Percentiles rank a stretch among this genome's conserved stretches.
Conservation (phyloP, 495 filamentous ascomycete species). For the Daldinia loculata region DNA sequence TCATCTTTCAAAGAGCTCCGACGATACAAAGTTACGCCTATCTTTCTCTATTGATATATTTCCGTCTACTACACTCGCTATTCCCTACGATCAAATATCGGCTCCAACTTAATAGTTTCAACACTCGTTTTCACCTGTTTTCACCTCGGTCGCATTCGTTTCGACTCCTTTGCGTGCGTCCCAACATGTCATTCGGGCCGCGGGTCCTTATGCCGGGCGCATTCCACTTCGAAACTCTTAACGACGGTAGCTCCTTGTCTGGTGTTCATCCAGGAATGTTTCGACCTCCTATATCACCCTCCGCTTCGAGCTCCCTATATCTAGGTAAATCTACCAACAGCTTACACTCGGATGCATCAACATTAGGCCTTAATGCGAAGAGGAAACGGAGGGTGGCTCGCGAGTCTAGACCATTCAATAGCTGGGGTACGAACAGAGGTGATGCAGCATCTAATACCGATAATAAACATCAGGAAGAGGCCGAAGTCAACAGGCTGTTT, state of each 20-base stretch:
- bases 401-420: slow-evolving; percentile 41
- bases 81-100: not conserved
- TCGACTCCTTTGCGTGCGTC: not conserved
- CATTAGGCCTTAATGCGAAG: slow-evolving; percentile 45
- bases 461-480: slow-evolving; percentile 10
- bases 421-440: slow-evolving; percentile 42
- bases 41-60: not conserved
- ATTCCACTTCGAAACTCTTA: slow-evolving; percentile 57
- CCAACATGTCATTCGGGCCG: slow-evolving; percentile 52
- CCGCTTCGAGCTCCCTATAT: slow-evolving; percentile 67
- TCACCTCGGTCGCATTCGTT: not conserved
- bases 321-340: slow-evolving; percentile 63
- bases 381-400: slow-evolving; percentile 51
- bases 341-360: slow-evolving; percentile 53
- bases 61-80: not conserved
- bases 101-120: not conserved
- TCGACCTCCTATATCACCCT: slow-evolving; percentile 72
- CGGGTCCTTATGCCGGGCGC: slow-evolving; percentile 60
- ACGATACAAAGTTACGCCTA: slow-evolving; percentile 12
- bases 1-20: slow-evolving; percentile 6
- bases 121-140: not conserved
- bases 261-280: slow-evolving; percentile 70
- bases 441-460: slow-evolving; percentile 41
- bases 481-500: slow-evolving; percentile 32
- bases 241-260: slow-evolving; percentile 52